Percentiles rank a stretch among this genome's conserved stretches.
phyloP scores from a whole-genome alignment of 371 early-diverging fungal species.

The Dipsacomyces acuminosporus region DNA sequence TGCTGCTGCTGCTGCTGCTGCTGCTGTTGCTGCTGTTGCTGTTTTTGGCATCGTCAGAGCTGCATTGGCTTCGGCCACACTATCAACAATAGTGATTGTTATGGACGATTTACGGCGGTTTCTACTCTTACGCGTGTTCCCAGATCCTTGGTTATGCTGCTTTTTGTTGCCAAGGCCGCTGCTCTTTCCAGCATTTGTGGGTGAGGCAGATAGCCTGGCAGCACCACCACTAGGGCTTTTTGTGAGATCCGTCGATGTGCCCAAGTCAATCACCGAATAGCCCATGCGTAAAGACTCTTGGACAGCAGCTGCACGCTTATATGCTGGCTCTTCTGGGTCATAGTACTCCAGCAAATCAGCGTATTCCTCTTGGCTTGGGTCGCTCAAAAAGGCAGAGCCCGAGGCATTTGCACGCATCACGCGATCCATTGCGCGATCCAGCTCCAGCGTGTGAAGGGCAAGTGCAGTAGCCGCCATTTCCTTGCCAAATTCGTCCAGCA shows the following conservation, averaged over 20 bases:
- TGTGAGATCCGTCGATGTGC: not conserved
- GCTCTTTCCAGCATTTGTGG: too few relatives aligned
- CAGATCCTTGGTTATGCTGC: too few relatives aligned
- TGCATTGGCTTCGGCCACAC: too few relatives aligned
- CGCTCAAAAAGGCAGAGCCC: not conserved
- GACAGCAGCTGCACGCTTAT: slow-evolving; percentile 7
- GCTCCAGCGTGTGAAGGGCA: slow-evolving; percentile 52
- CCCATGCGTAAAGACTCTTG: slow-evolving; percentile 7
- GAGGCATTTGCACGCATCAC: slow-evolving; percentile 1
- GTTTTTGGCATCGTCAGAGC: too few relatives aligned
- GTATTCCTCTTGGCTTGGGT: slow-evolving; percentile 12
- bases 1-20: too few relatives aligned
- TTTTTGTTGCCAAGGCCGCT: too few relatives aligned
- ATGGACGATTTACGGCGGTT: too few relatives aligned
- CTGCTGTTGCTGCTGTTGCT: too few relatives aligned
- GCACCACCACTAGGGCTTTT: too few relatives aligned
- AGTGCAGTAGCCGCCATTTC: slow-evolving; percentile 59
- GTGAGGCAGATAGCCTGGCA: too few relatives aligned
- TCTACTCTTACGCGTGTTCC: too few relatives aligned
- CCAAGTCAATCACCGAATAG: not conserved
- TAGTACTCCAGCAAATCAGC: slow-evolving; percentile 35
- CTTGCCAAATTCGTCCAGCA: slow-evolving; percentile 63
- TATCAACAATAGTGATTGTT: too few relatives aligned
- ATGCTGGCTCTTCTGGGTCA: slow-evolving; percentile 31
- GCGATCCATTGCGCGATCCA: slow-evolving; percentile 28